phyloP scores from a whole-genome alignment of 768 basidiomycete genomes.

The Pulveroboletus sp. region DNA sequence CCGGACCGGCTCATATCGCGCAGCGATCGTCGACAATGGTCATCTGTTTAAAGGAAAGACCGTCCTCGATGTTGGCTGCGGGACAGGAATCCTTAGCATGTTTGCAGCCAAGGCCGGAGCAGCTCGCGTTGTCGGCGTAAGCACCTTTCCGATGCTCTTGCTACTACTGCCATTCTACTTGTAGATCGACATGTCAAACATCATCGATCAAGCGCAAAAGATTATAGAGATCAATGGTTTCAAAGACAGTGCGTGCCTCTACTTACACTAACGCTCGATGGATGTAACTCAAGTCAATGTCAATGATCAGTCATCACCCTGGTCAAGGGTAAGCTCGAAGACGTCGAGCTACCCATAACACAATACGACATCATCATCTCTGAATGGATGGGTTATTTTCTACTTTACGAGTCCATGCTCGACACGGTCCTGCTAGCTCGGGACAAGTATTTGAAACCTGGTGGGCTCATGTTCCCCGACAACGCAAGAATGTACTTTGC shows the following conservation, averaged over 20 bases:
- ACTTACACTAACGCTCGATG: background rate
- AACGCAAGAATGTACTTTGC: constrained; percentile 89
- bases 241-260: constrained; percentile 74
- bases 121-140: constrained; percentile 86
- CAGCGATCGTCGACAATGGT: constrained; percentile 90
- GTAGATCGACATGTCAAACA: constrained; percentile 99
- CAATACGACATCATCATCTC: constrained; percentile 99
- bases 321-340: constrained; percentile 97
- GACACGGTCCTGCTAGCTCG: constrained; percentile 96
- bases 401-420: constrained; percentile 99
- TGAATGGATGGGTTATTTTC: constrained; percentile 99
- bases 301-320: constrained; percentile 75
- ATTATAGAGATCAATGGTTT: constrained; percentile 97
- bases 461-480: constrained; percentile 94
- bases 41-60: constrained; percentile 97
- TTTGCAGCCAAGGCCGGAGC: constrained; percentile 97
- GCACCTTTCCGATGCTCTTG: constrained; percentile 27
- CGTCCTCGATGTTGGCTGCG: constrained; percentile 97
- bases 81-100: constrained; percentile 97
- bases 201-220: constrained; percentile 97
- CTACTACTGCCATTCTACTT: constrained; percentile 7
- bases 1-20: constrained; percentile 92
- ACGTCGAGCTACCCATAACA: constrained; percentile 80
- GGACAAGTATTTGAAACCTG: constrained; percentile 93
- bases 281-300: constrained; percentile 2